Evolutionary conservation across 352 stramenopile species (phyloP), one percentile per base, ranked within the genome.

Genomic region (Pythium coloratum): DNA sequence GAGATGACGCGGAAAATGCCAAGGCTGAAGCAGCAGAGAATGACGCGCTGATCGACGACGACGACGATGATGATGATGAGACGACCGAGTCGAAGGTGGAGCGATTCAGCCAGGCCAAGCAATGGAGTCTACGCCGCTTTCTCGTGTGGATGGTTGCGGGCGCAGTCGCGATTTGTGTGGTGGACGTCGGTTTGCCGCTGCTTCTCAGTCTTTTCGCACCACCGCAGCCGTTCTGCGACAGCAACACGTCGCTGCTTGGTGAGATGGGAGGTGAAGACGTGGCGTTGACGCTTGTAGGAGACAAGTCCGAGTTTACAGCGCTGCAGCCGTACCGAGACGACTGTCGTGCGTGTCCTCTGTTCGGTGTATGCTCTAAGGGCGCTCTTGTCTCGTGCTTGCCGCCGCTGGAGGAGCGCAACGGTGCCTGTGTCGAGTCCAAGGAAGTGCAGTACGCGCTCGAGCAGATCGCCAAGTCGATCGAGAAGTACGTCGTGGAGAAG

Each of bases 301-400:
- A 75, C n/a, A 66, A 64, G 2, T 82, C 82, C 38, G 75, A 87
- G 36, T 73, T 74, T 2, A 80, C 74, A 6, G 81, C 79, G 6
- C 59, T 91, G 30, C 76, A 89, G 46, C 76, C 72, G 3, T 90
- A 86, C 65, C 75, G 78, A 33, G 62, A 36, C 2, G 62, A 69
- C 30, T 92, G 83, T 36, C 83, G 79, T n/a, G 70, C 70, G 16
- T 92, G 83, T 44, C 83, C 83, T 0, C 40, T 89, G 55, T 89
- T 82, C 66, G 83, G 78, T 5, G 82, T 83, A 36, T 92, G 83
- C 55, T 64, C 77, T 1, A 76, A 82, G 58, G 81, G 83, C 10
- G 62, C 71, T 5, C 59, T 90, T 2, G 71, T 81, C 16, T 78
- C 76, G 5, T 92, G 83, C 16, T 44, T 80, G 28, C 55, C 71